These are phyloP conservation scores for Niebla homalea DNA, from an alignment of 495 filamentous ascomycete species.

Conservation along the genomic window DNA sequence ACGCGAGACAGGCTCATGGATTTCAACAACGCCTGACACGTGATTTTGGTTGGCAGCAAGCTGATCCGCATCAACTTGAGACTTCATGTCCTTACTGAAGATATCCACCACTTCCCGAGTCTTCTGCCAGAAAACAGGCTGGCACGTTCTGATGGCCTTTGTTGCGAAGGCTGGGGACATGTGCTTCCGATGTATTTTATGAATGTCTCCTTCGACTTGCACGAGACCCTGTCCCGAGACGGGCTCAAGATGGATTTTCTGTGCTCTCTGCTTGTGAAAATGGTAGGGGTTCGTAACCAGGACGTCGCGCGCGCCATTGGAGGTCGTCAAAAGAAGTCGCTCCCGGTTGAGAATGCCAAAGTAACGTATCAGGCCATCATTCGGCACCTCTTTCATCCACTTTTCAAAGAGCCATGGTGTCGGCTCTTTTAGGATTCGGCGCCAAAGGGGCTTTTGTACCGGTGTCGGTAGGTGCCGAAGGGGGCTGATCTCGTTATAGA, in stretches of 20 bases:
- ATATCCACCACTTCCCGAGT: background rate
- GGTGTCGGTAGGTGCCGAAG: conserved; percentile 47
- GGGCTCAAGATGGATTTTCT: conserved; percentile 8
- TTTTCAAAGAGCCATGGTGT: conserved; percentile 4
- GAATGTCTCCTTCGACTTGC: conserved; percentile 15
- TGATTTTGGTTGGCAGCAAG: conserved; percentile 1
- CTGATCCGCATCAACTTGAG: background rate
- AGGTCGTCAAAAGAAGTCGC: conserved; percentile 14
- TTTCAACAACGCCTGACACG: conserved; percentile 32
- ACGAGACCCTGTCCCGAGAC: conserved; percentile 18
- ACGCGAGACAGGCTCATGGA: conserved; percentile 32
- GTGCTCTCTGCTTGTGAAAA: conserved; percentile 17
- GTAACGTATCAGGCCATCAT: conserved; percentile 23
- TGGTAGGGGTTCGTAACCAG: conserved; percentile 17
- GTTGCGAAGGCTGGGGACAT: conserved; percentile 60
- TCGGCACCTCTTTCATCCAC: conserved; percentile 17
- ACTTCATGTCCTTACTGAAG: background rate
- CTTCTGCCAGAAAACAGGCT: conserved; percentile 54
- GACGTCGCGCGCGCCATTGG: conserved; percentile 16
- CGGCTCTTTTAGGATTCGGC: background rate
- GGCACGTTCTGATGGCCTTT: conserved; percentile 57
- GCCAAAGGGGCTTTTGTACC: conserved; percentile 22
- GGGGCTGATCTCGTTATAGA: conserved; percentile 60
- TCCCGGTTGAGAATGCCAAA: conserved; percentile 16
- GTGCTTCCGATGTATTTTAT: conserved; percentile 39